A percentile compares a stretch with the other conserved stretches of the same genome.
These are phyloP conservation scores for Neofusicoccum sp. DNA, from an alignment of 2,329 filamentous ascomycete genomes.

Conservation along the genomic window DNA sequence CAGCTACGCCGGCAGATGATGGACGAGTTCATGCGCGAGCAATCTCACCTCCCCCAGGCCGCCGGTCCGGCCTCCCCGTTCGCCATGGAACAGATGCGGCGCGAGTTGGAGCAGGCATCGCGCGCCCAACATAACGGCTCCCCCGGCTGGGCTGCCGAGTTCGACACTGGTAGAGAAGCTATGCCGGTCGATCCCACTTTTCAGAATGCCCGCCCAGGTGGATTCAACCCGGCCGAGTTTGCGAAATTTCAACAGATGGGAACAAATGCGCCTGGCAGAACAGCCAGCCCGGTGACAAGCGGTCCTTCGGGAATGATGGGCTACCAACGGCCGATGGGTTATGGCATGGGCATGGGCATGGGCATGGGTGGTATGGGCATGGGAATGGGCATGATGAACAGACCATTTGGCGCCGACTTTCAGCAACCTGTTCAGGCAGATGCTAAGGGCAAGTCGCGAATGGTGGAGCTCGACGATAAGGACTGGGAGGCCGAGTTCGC, in stretches of 20 bases:
- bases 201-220: slow-evolving; percentile 51
- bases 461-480: slow-evolving; percentile 89
- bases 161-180: slow-evolving; percentile 58
- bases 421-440: slow-evolving; percentile 48
- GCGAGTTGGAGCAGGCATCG: slow-evolving; percentile 60
- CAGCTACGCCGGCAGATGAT: slow-evolving; percentile 67
- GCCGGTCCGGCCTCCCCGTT: slow-evolving; percentile 59
- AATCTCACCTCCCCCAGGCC: slow-evolving; percentile 60
- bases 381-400: slow-evolving; percentile 42
- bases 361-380: slow-evolving; percentile 57
- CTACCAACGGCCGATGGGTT: slow-evolving; percentile 58
- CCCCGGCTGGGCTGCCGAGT: slow-evolving; percentile 66
- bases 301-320: slow-evolving; percentile 48
- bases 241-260: slow-evolving; percentile 79
- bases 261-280: slow-evolving; percentile 59
- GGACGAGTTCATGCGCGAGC: slow-evolving; percentile 88
- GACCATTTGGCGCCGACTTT: slow-evolving; percentile 46
- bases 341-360: slow-evolving; percentile 50
- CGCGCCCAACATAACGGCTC: slow-evolving; percentile 54
- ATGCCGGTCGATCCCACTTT: slow-evolving; percentile 73
- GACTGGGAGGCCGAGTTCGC: slow-evolving; percentile 98
- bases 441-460: slow-evolving; percentile 79
- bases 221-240: slow-evolving; percentile 83
- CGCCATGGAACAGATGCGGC: slow-evolving; percentile 67
- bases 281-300: slow-evolving; percentile 59